Base-by-base conservation (phyloP, 2,329 filamentous ascomycete genomes). In the Calycina herbarum region DNA sequence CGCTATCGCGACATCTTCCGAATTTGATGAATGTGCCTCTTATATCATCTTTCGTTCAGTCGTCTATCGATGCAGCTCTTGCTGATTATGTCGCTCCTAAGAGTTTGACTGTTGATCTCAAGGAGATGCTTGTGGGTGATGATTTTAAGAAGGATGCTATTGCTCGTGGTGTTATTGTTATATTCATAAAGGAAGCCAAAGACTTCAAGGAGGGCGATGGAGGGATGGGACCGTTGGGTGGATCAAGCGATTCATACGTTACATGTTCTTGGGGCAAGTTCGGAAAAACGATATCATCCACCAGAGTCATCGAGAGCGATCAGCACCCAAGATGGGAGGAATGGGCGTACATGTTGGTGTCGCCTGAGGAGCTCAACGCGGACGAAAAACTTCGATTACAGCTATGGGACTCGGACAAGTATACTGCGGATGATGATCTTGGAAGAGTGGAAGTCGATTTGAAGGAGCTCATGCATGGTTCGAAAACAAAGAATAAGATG, bases 231-330 rank as follows among this genome's bases (percentile, higher is more conserved):
- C 80, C 87, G 1, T 76, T 88, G 64, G 82, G 85, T 31, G 89
- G 88, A 8, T 85, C 86, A 5, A 86, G 89, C 10, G 90, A 93
- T 76, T 82, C 87, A 0, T 93, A 93, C 69, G 84, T 92, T 17
- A 88, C 87, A 1, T 86, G 92, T 7, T 89, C 86, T 1, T 93
- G 90, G 89, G 89, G 89, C 27, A 93, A 93, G 73, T 92, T 92
- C 73, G 89, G 89, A 62, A 90, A 90, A 72, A 86, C 86, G 59
- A 80, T 89, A 65, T 89, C 79, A 73, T 89, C 82, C 62, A 92
- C 89, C 0, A 83, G 90, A 59, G 83, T 93, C 54, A 81, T 92
- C 27, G 76, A 82, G 48, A 81, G 82, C 0, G 87, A 91, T 58
- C 88, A 91, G 80, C 80, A 89, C 35, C 90, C 90, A 0, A 81